Evolutionary conservation across 805 yeast species (phyloP).

Genomic region (Brettanomyces nanus): DNA sequence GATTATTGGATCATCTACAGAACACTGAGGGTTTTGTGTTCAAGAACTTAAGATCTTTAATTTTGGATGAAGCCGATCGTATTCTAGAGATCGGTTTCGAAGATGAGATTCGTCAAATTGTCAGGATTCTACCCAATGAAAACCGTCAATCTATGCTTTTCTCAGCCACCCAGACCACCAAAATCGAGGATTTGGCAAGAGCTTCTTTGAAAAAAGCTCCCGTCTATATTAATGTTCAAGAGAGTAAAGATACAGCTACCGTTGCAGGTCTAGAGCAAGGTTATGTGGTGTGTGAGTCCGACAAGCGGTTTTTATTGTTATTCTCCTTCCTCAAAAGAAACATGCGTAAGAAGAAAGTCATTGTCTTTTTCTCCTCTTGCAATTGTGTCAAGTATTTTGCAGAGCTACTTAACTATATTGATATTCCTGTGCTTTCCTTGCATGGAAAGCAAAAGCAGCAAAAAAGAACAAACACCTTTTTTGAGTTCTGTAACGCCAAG

Average conservation of each 20-base stretch:
- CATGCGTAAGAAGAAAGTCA: slow-evolving; percentile 84
- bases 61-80: slow-evolving; percentile 98
- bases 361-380: slow-evolving; percentile 93
- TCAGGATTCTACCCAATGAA: slow-evolving; percentile 84
- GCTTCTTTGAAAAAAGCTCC: slow-evolving; percentile 94
- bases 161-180: slow-evolving; percentile 99
- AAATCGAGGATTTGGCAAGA: slow-evolving; percentile 96
- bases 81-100: slow-evolving; percentile 97
- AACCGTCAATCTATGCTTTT: slow-evolving; percentile 95
- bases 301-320: slow-evolving; percentile 80
- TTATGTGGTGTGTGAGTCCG: slow-evolving; percentile 94
- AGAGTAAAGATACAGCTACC: slow-evolving; percentile 75
- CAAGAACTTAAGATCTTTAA: slow-evolving; percentile 87
- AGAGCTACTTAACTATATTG: slow-evolving; percentile 91
- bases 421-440: slow-evolving; percentile 89
- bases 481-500: slow-evolving; percentile 95
- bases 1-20: slow-evolving; percentile 92
- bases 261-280: slow-evolving; percentile 98
- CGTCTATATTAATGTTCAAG: slow-evolving; percentile 84
- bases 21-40: slow-evolving; percentile 90
- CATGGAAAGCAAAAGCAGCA: slow-evolving; percentile 99
- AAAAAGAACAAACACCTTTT: slow-evolving; percentile 95
- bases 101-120: slow-evolving; percentile 97
- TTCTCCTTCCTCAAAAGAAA: slow-evolving; percentile 93
- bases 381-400: slow-evolving; percentile 95